Percentiles rank a stretch among this genome's conserved stretches.
Conservation (phyloP, 371 early-diverging fungal species). For the Dichotomocladium elegans region DNA sequence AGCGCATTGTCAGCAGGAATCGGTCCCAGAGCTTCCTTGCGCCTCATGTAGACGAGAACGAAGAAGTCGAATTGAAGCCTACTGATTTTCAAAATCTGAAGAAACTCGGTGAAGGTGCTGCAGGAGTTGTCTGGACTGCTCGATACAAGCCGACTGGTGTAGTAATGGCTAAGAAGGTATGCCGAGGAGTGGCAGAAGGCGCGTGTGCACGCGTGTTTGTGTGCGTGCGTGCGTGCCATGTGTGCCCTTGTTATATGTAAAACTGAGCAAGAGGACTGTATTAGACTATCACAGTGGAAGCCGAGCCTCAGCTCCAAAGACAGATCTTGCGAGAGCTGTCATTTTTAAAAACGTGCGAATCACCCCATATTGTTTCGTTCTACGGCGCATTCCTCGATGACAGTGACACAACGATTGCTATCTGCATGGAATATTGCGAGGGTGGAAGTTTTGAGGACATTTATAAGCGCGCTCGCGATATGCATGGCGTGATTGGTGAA, state of each 20-base stretch:
- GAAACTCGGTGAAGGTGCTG: conserved; percentile 90
- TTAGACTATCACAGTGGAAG: conserved; percentile 64
- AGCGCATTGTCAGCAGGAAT: conserved; percentile 29
- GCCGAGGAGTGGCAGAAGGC: conserved; percentile 86
- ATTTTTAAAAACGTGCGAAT: conserved; percentile 82
- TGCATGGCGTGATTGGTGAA: conserved; percentile 69
- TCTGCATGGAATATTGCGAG: conserved; percentile 94
- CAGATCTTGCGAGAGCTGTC: conserved; percentile 89
- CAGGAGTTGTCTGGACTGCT: conserved; percentile 90
- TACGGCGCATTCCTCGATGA: conserved; percentile 92
- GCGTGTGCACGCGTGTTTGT: neutral
- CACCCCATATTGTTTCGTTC: conserved; percentile 88
- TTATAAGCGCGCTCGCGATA: conserved; percentile 63
- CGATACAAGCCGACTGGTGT: conserved; percentile 67
- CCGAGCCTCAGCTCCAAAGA: conserved; percentile 65
- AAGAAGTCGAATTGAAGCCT: conserved; percentile 37
- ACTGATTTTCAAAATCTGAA: conserved; percentile 58
- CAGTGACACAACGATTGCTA: conserved; percentile 77
- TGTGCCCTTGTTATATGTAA: neutral
- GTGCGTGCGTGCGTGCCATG: neutral
- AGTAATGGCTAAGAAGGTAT: conserved; percentile 92
- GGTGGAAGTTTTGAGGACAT: conserved; percentile 82
- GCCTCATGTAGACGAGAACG: conserved; percentile 13
- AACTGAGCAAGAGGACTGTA: too few relatives aligned
- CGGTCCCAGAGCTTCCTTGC: conserved; percentile 10